These are phyloP conservation scores for Aspergillus sparsus DNA, from an alignment of 495 filamentous ascomycete genomes.

Conservation along the genomic window DNA sequence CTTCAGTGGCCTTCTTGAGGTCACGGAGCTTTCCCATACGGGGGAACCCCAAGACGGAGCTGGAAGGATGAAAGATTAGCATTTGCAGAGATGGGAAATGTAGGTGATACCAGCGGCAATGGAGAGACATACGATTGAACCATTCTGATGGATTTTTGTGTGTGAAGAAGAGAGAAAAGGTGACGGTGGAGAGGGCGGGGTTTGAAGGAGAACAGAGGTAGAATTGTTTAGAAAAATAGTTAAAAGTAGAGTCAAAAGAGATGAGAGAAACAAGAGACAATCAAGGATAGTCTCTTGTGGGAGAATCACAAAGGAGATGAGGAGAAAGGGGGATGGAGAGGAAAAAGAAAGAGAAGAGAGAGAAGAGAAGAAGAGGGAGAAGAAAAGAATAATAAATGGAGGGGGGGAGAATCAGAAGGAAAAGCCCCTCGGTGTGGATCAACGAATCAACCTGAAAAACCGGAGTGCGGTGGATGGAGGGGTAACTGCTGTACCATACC, in stretches of 20 bases:
- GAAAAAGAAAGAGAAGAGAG: constrained; percentile 16
- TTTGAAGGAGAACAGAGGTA: constrained; percentile 21
- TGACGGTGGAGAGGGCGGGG: constrained; percentile 22
- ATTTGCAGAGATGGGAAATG: constrained; percentile 29
- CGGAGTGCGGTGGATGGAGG: constrained; percentile 33
- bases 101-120: constrained; percentile 17
- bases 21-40: constrained; percentile 98
- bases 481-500: constrained; percentile 19
- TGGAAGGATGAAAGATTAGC: constrained; percentile 25
- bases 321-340: constrained; percentile 13
- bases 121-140: constrained; percentile 66
- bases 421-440: constrained; percentile 22
- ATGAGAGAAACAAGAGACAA: constrained; percentile 29
- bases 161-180: constrained; percentile 20
- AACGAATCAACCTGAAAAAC: constrained; percentile 26
- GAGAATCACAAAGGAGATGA: constrained; percentile 12
- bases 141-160: constrained; percentile 60
- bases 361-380: constrained; percentile 20
- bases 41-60: constrained; percentile 76
- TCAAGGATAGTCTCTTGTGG: constrained; percentile 23
- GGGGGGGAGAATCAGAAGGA: constrained; percentile 31
- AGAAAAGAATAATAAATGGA: constrained; percentile 26
- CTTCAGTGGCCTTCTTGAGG: constrained; percentile 99
- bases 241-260: constrained; percentile 4
- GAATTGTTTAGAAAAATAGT: constrained; percentile 20